phyloP scores from a whole-genome alignment of 768 basidiomycete genomes.

The Cystofilobasidium bisporidii region DNA sequence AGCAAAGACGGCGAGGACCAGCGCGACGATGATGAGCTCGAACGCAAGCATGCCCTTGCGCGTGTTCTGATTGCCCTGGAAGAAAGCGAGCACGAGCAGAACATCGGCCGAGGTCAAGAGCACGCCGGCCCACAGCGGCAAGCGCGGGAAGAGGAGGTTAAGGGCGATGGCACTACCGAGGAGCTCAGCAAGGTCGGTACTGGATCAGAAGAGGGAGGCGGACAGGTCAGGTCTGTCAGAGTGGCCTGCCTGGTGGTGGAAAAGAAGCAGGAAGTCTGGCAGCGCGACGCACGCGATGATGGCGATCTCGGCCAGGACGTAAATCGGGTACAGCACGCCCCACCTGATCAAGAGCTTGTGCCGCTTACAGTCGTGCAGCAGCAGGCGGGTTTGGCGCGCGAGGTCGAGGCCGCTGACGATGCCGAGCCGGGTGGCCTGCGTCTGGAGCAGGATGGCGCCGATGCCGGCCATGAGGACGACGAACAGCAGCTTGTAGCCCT shows the following conservation, averaged over 20 bases:
- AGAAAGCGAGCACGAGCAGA: slow-evolving; percentile 57
- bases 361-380: slow-evolving; percentile 57
- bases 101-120: slow-evolving; percentile 62
- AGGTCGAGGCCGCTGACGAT: slow-evolving; percentile 45
- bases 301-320: slow-evolving; percentile 51
- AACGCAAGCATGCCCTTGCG: slow-evolving; percentile 40
- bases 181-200: slow-evolving; percentile 72
- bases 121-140: slow-evolving; percentile 62
- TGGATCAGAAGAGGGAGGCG: no score
- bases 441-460: slow-evolving; percentile 52
- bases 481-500: slow-evolving; percentile 78
- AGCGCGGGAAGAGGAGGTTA: slow-evolving; percentile 58
- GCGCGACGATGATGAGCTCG: slow-evolving; percentile 39
- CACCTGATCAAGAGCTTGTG: slow-evolving; percentile 53
- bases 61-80: slow-evolving; percentile 35
- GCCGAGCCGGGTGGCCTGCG: slow-evolving; percentile 69
- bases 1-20: slow-evolving; percentile 56
- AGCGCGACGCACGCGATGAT: slow-evolving; percentile 46
- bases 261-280: no score
- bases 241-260: no score
- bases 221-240: no score
- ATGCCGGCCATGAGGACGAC: slow-evolving; percentile 72
- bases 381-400: slow-evolving; percentile 55
- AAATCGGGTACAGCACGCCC: slow-evolving; percentile 55
- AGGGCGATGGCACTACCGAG: slow-evolving; percentile 72